These are phyloP conservation scores for Xylariomycetidae sp. DNA, from an alignment of 2,329 filamentous ascomycete species.

Conservation along the genomic window DNA sequence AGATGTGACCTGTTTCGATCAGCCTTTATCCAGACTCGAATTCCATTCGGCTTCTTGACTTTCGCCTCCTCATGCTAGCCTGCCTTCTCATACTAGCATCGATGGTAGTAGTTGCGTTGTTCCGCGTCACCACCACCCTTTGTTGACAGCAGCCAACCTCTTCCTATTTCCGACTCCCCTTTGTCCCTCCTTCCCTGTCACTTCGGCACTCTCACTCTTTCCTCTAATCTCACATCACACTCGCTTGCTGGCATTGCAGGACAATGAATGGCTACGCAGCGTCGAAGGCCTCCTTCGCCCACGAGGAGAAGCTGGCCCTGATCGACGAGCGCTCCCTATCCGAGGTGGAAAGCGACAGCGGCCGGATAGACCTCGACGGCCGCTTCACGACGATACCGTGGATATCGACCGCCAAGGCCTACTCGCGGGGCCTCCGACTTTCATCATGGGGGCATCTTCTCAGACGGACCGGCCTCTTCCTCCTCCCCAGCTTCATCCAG, in stretches of 20 bases:
- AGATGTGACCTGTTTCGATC: too few relatives aligned
- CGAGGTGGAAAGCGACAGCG: slow-evolving; percentile 37
- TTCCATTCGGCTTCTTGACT: too few relatives aligned
- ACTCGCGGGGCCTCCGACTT: slow-evolving; percentile 22
- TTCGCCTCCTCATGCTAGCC: too few relatives aligned
- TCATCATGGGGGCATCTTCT: slow-evolving; percentile 32
- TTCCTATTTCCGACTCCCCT: too few relatives aligned
- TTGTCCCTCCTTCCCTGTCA: neutral
- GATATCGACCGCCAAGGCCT: slow-evolving; percentile 25
- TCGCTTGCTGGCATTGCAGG: slow-evolving; percentile 13
- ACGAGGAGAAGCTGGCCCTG: slow-evolving; percentile 40
- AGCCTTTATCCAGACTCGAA: too few relatives aligned
- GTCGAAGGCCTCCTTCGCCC: slow-evolving; percentile 28
- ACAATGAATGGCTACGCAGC: slow-evolving; percentile 36
- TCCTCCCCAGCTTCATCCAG: slow-evolving; percentile 37
- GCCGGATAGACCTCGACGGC: slow-evolving; percentile 32
- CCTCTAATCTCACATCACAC: neutral
- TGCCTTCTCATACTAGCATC: too few relatives aligned
- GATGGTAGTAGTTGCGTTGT: too few relatives aligned
- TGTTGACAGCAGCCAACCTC: too few relatives aligned
- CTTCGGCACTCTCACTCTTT: slow-evolving; percentile 8
- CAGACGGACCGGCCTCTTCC: slow-evolving; percentile 35
- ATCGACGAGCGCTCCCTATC: slow-evolving; percentile 38
- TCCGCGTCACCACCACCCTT: too few relatives aligned
- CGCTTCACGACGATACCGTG: slow-evolving; percentile 27